Percentiles rank a stretch among this genome's conserved stretches.
These are phyloP conservation scores for Chlorella ohadii DNA, from an alignment of 139 green algal genomes.

Conservation along the genomic window DNA sequence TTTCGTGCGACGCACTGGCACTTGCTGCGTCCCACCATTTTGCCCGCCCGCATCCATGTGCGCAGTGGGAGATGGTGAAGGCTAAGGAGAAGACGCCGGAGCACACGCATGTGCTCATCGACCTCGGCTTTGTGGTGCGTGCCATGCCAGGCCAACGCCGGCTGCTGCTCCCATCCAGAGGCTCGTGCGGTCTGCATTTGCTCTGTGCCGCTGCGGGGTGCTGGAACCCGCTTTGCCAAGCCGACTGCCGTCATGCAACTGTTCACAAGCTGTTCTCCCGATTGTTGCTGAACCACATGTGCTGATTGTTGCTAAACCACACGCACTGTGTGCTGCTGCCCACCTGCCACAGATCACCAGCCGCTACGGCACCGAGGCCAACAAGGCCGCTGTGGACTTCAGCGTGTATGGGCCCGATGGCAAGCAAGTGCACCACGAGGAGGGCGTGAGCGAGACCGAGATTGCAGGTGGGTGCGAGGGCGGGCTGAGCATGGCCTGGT, in stretches of 20 bases:
- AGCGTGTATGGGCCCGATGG: slow-evolving; percentile 37
- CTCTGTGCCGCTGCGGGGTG: too few relatives aligned
- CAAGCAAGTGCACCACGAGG: slow-evolving; percentile 35
- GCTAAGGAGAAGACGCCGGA: slow-evolving; percentile 26
- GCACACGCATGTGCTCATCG: slow-evolving; percentile 33
- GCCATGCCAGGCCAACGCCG: not conserved
- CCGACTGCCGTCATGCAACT: too few relatives aligned
- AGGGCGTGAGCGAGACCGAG: slow-evolving; percentile 41
- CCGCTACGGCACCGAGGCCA: slow-evolving; percentile 48
- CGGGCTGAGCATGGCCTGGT: too few relatives aligned
- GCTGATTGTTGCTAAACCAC: too few relatives aligned
- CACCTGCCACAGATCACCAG: slow-evolving; percentile 31
- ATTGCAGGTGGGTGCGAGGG: slow-evolving; percentile 15
- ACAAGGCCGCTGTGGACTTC: slow-evolving; percentile 46
- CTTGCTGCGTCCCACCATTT: too few relatives aligned
- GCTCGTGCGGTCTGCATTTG: too few relatives aligned
- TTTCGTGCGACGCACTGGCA: too few relatives aligned
- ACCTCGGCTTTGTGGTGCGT: slow-evolving; percentile 44
- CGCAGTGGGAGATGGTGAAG: slow-evolving; percentile 46
- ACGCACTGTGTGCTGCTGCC: not conserved
- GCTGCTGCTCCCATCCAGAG: not conserved
- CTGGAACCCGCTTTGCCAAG: too few relatives aligned
- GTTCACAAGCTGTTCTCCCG: too few relatives aligned
- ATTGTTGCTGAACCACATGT: too few relatives aligned
- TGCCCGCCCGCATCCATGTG: not conserved